Evolutionary conservation across 345 rosid species (phyloP).

Genomic region (Gossypium ekmanianum): DNA sequence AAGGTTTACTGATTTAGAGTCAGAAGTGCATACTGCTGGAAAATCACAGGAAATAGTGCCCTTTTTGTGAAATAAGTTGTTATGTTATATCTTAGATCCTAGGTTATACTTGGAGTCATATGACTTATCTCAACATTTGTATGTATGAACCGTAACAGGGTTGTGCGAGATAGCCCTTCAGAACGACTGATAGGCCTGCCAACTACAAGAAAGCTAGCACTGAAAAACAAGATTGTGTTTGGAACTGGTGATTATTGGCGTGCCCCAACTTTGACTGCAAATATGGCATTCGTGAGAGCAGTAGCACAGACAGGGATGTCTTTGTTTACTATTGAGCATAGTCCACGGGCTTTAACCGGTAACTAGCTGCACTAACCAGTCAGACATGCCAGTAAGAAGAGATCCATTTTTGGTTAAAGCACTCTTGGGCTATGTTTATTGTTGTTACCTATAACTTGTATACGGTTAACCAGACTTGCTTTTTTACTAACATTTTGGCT

Average conservation of each 20-base stretch:
- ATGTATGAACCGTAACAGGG: constrained; percentile 37
- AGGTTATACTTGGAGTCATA: not conserved
- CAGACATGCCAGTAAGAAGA: not conserved
- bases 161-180: constrained; percentile 70
- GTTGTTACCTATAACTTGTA: not conserved
- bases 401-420: not conserved
- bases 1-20: constrained; percentile 1
- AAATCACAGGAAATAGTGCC: not conserved
- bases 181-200: constrained; percentile 71
- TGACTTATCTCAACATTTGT: not conserved
- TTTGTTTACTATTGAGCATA: constrained; percentile 59
- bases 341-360: constrained; percentile 87
- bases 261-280: constrained; percentile 83
- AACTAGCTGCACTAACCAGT: constrained; percentile 27
- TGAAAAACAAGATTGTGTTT: constrained; percentile 76
- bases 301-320: constrained; percentile 92
- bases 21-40: not conserved
- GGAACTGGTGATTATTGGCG: constrained; percentile 88
- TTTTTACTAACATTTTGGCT: not conserved
- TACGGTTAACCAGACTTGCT: not conserved
- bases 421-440: not conserved
- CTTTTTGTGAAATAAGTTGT: not conserved
- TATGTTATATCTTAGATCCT: not conserved
- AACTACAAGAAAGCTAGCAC: constrained; percentile 80
- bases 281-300: constrained; percentile 85